phyloP scores from a whole-genome alignment of 352 stramenopile genomes.

The Phytophthora rubi region DNA sequence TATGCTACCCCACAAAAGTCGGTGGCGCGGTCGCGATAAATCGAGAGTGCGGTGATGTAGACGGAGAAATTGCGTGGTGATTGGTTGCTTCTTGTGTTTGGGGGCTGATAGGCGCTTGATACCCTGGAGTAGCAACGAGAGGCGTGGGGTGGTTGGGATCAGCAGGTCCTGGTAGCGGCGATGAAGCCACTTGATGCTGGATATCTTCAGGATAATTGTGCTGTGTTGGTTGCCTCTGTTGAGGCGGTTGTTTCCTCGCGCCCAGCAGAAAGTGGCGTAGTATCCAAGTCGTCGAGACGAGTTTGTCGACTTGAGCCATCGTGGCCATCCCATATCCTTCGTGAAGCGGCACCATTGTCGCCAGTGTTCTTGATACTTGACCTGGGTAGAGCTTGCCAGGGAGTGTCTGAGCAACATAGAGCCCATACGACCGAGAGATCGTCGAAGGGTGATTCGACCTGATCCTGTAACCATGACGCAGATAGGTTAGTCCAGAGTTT shows the following conservation, averaged over 20 bases:
- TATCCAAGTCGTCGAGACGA: conserved; percentile 1
- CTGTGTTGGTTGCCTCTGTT: conserved; percentile 6
- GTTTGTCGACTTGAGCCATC: conserved; percentile 16
- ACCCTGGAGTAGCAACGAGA: background rate
- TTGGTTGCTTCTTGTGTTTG: conserved; percentile 5
- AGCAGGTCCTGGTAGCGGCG: background rate
- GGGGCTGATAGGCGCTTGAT: conserved; percentile 14
- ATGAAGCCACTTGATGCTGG: conserved; percentile 9
- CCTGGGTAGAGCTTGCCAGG: conserved; percentile 22
- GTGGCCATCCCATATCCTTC: conserved; percentile 19
- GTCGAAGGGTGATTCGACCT: conserved; percentile 10
- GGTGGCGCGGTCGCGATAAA: conserved; percentile 5
- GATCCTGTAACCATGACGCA: conserved; percentile 19
- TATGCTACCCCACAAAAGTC: conserved; percentile 14
- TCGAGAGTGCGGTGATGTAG: conserved; percentile 17
- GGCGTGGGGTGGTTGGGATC: background rate
- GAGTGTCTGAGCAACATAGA: conserved; percentile 10
- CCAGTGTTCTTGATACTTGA: conserved; percentile 22
- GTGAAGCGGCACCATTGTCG: conserved; percentile 25
- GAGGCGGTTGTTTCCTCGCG: background rate
- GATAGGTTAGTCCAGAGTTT: conserved; percentile 23
- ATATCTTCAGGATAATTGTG: conserved; percentile 6
- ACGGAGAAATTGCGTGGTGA: conserved; percentile 4
- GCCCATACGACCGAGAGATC: conserved; percentile 26
- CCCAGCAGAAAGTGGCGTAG: conserved; percentile 7